Base-by-base conservation (phyloP, 768 basidiomycete species). In the Trametes cubensis region DNA sequence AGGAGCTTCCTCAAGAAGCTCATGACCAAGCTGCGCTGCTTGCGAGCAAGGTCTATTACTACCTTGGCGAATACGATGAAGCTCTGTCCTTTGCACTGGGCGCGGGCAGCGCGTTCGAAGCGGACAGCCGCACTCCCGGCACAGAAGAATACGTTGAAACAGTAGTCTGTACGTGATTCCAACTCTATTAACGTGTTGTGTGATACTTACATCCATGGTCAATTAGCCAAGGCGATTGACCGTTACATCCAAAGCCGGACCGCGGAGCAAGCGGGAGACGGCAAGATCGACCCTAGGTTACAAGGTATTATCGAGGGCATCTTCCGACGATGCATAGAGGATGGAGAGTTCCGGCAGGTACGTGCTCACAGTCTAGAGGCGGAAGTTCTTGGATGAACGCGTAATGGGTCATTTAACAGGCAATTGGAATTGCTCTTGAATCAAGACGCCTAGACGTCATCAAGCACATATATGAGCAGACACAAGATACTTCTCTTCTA, bases 1-100 rank as follows among this genome's bases (percentile, higher is more conserved):
- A 89, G 14, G 85, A 89, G 40, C 81, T 98, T 8, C 83, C 90
- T 0, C 81, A 84, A 64, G 79, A 86, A 53, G 85, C 89, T 15
- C 89, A 91, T 40, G 85, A 91, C 69, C 83, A 87, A 53, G 95
- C 97, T 20, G 94, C 95, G 21, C 80, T 98, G 53, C 82, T 99
- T 28, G 90, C 92, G n/a, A 95, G 94, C 81, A 98, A 98, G 74
- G 92, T 98, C 52, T 98, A 98, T 77, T 98, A 94, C 77, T 96
- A 90, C 82, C 82, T 99, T 51, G 94, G 92, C 66, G 92, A 94
- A 74, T 92, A 96, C 68, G 94, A 95, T 70, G 97, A 99, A 73
- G 93, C 95, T 28, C 83, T 99, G 61, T 89, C 92, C 14, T 98
- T 98, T 71, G 97, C 97, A 21, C 85, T 99, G 49, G 90, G 90